Base-by-base conservation (phyloP, 441 rosid genomes). In the Iberis amara region DNA sequence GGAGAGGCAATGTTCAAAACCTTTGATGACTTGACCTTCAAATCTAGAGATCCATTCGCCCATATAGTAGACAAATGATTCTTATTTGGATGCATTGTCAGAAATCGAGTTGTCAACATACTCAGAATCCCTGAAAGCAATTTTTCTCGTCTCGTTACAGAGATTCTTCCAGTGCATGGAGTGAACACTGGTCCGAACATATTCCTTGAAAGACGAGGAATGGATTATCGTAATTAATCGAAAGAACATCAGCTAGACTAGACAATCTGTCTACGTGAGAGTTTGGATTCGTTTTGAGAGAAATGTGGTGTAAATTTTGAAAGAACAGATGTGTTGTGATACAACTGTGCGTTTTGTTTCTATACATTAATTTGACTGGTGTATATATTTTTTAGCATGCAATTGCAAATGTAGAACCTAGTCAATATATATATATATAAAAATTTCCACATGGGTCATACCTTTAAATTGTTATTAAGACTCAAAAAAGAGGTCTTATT, bases 1-100 rank as follows among this genome's bases (percentile, higher is more conserved):
- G 1, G 79, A 55, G 14, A 62, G 2, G 24, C 4, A 4, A 5
- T 50, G 2, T 23, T 61, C 52, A 6, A 51, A 42, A 6, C 18
- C 50, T 7, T 60, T 37, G 15, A 51, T 51, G 18, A n/a, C 14
- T 21, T 37, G 6, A 7, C 31, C 51, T 0, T 33, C 11, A 26
- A 51, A 51, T 2, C 31, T 33, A 6, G 37, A 13, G 21, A 42
- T 1, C 65, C 57, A 42, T 42, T 7, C 11, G 28, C 7, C 0
- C 47, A 47, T 47, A 8, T 38, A 38, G 11, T 4, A 0, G 14
- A 57, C 32, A 57, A 47, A 57, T 1, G 13, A 57, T 0, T 1
- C 0, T 31, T 47, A 35, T 9, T 0, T 10, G 11, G 52, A 9
- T 0, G 0, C 11, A 10, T 33, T 0, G 9, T 36, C 0, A 4